Percentiles rank a stretch among this genome's conserved stretches.
These are phyloP conservation scores for Cenchrus fungigraminus DNA, from an alignment of 176 grass and related monocot species.

Conservation along the genomic window DNA sequence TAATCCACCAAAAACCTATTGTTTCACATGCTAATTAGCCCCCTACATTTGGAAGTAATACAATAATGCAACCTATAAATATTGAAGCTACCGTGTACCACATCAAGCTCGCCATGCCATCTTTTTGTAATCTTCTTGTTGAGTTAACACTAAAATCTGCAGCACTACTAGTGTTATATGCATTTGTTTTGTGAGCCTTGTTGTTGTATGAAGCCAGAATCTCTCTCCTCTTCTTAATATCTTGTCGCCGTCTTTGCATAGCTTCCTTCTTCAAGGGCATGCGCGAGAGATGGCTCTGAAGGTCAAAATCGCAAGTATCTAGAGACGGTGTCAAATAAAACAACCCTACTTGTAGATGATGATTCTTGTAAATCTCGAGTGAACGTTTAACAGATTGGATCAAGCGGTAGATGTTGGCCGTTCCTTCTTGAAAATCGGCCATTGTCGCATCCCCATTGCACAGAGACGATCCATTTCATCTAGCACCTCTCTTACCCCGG, in stretches of 20 bases:
- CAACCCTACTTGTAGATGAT: not conserved
- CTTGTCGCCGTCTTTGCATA: not conserved
- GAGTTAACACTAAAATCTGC: not conserved
- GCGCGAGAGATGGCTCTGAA: not conserved
- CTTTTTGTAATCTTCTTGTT: not conserved
- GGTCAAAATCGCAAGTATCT: too few species aligned
- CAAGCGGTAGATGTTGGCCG: not conserved
- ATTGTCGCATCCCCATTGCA: not conserved
- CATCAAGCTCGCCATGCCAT: not conserved
- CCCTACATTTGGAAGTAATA: not conserved
- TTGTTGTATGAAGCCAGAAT: not conserved
- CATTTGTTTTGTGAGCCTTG: not conserved
- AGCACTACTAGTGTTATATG: not conserved
- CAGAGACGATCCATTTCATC: not conserved
- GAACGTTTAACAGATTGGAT: too few species aligned
- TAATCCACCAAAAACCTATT: too few species aligned
- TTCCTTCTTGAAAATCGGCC: not conserved
- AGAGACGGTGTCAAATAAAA: not conserved
- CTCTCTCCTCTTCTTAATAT: not conserved
- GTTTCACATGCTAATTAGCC: not conserved
- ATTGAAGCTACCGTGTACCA: not conserved
- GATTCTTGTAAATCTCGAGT: not conserved
- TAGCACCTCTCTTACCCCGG: too few species aligned
- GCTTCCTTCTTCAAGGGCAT: not conserved
- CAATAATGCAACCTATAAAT: not conserved